Percentiles rank a stretch among this genome's conserved stretches.
Conservation (phyloP, 2,329 filamentous ascomycete species). For the Botrytis fragariae region DNA sequence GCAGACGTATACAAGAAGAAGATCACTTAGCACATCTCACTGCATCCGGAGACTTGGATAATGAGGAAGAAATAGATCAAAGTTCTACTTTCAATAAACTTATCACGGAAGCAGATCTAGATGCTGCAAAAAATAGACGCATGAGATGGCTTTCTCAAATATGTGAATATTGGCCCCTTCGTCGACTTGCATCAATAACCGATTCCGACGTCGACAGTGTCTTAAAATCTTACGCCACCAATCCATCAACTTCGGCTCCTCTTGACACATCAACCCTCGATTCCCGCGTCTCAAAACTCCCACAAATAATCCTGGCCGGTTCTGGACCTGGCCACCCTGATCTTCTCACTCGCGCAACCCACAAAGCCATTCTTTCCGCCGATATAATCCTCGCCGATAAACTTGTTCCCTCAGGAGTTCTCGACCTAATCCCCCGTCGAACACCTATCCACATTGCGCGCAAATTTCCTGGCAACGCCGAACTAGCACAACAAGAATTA, state of each 20-base stretch:
- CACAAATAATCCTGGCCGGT: slow-evolving; percentile 82
- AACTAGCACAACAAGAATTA: slow-evolving; percentile 87
- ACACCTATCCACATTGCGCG: slow-evolving; percentile 89
- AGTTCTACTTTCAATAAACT: slow-evolving; percentile 80
- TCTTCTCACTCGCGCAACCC: slow-evolving; percentile 78
- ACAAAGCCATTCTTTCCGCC: slow-evolving; percentile 71
- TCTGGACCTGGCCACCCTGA: slow-evolving; percentile 92
- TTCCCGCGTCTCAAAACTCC: slow-evolving; percentile 43
- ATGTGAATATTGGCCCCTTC: slow-evolving; percentile 97
- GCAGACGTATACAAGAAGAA: slow-evolving; percentile 70
- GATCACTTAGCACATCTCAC: slow-evolving; percentile 50
- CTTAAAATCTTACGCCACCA: slow-evolving; percentile 64
- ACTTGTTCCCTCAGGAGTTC: slow-evolving; percentile 77
- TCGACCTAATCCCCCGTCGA: slow-evolving; percentile 85
- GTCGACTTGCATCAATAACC: slow-evolving; percentile 72
- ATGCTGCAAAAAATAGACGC: slow-evolving; percentile 72
- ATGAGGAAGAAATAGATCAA: slow-evolving; percentile 64
- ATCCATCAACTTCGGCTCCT: slow-evolving; percentile 34
- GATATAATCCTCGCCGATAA: slow-evolving; percentile 84
- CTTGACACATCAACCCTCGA: slow-evolving; percentile 37
- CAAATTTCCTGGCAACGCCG: slow-evolving; percentile 97
- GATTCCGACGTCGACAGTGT: slow-evolving; percentile 77
- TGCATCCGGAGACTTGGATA: slow-evolving; percentile 37
- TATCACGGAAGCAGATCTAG: slow-evolving; percentile 69
- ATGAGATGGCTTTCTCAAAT: slow-evolving; percentile 95